phyloP scores from a whole-genome alignment of 306 rosid genomes.

The Delonix regia region DNA sequence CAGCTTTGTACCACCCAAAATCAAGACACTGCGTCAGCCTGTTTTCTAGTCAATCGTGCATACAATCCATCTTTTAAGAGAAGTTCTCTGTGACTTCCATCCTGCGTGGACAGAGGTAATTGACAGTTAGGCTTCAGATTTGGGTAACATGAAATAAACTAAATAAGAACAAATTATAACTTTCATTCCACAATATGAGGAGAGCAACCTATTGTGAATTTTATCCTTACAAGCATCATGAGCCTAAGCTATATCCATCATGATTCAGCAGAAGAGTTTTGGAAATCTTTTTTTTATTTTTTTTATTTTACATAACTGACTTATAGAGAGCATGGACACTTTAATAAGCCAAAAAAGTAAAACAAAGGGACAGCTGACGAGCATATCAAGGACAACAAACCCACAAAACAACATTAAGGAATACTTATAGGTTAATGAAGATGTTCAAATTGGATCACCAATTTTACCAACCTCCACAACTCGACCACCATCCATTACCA shows the following conservation, averaged over 20 bases:
- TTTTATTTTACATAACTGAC: not conserved
- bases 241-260: not conserved
- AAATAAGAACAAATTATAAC: constrained; percentile 4
- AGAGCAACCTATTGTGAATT: not conserved
- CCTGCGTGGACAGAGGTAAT: constrained; percentile 45
- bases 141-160: not conserved
- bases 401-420: constrained; percentile 9
- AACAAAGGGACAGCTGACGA: not conserved
- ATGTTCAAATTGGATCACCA: constrained; percentile 34
- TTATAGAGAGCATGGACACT: constrained; percentile 6
- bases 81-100: constrained; percentile 85
- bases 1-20: constrained; percentile 22
- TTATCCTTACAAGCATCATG: not conserved
- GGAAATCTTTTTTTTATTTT: not conserved
- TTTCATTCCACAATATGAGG: constrained; percentile 24
- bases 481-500: constrained; percentile 87
- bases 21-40: constrained; percentile 80
- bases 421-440: constrained; percentile 8
- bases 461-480: constrained; percentile 76
- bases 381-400: constrained; percentile 12
- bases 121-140: constrained; percentile 18
- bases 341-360: not conserved
- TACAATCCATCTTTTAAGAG: constrained; percentile 74
- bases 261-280: constrained; percentile 28
- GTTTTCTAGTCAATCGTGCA: constrained; percentile 78